phyloP scores from a whole-genome alignment of 345 rosid genomes.

The Eucalyptus tenuipes region DNA sequence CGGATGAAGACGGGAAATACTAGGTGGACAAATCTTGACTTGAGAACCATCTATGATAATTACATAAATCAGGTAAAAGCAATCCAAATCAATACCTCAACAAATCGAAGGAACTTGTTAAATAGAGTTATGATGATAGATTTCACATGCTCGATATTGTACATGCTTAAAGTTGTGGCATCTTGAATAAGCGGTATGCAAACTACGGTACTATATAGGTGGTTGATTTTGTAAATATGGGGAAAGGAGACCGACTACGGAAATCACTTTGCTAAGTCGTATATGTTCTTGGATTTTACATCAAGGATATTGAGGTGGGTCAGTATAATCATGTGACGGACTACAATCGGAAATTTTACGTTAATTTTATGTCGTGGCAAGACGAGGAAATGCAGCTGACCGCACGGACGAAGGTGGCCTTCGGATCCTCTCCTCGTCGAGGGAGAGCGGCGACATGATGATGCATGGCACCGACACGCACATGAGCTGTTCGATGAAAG shows the following conservation, averaged over 20 bases:
- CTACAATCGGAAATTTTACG: neutral
- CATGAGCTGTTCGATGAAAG: neutral
- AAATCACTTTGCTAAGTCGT: neutral
- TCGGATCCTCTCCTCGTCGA: neutral
- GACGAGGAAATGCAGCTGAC: neutral
- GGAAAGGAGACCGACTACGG: fast-evolving
- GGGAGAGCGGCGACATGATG: neutral
- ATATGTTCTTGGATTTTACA: neutral
- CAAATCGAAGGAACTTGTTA: neutral
- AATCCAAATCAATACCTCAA: fast-evolving
- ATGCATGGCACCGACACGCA: neutral
- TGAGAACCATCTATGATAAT: neutral
- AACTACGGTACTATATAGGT: neutral
- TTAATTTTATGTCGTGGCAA: neutral
- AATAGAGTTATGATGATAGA: neutral
- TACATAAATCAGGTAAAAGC: neutral
- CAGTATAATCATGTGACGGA: neutral
- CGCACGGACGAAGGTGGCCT: neutral
- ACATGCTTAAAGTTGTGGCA: neutral
- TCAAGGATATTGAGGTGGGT: neutral
- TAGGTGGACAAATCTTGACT: fast-evolving
- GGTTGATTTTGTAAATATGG: neutral
- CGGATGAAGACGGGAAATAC: too few species aligned
- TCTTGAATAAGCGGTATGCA: fast-evolving
- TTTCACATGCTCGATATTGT: fast-evolving